Evolutionary conservation across 257 asterid species (phyloP), one percentile per base, ranked within the genome.

Genomic region (Knoxia roxburghii): DNA sequence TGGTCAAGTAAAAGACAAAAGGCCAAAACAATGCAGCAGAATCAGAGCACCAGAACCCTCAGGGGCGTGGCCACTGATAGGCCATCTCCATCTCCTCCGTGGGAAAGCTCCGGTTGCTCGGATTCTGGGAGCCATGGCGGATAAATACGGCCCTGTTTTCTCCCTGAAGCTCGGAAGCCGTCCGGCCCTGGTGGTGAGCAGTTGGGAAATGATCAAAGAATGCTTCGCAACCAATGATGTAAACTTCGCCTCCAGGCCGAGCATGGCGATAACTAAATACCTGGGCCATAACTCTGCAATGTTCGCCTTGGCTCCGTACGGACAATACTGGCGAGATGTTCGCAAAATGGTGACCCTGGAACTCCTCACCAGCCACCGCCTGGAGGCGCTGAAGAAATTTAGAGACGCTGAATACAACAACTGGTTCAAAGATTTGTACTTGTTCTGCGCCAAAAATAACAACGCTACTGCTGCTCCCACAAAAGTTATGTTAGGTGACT

Each of bases 51-150:
- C 75, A 0, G 73, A 68, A 51, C 78, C 72, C 1, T 68, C 39
- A 15, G 76, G 78, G 6, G 67, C 73, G 7, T 71, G 79, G 80
- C 80, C 85, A 0, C 17, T 77, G 4, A 30, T 80, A 7, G 85
- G 85, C 3, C 85, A 80, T 50, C 85, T 80, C 39, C 84, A 70
- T 59, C 73, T 80, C 35, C 49, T 80, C 15, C n/a, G n/a, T n/a
- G 37, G 65, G 21, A 61, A 74, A 10, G 61, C 66, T 15, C 73
- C 78, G 23, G 80, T 77, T 52, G 67, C n/a, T 39, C 21, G 48
- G 30, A 7, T 45, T 80, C 1, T 68, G 50, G 14, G 11, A 13
- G n/a, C n/a, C 30, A 9, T 80, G 65, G 82, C 82, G 0, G 80
- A 80, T 6, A 77, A 74, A 37, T 71, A 80, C 27, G 85, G 82